Evolutionary conservation across 179 eudicot species (phyloP), one percentile per base, ranked within the genome.

Genomic region (Pouteria campechiana): DNA sequence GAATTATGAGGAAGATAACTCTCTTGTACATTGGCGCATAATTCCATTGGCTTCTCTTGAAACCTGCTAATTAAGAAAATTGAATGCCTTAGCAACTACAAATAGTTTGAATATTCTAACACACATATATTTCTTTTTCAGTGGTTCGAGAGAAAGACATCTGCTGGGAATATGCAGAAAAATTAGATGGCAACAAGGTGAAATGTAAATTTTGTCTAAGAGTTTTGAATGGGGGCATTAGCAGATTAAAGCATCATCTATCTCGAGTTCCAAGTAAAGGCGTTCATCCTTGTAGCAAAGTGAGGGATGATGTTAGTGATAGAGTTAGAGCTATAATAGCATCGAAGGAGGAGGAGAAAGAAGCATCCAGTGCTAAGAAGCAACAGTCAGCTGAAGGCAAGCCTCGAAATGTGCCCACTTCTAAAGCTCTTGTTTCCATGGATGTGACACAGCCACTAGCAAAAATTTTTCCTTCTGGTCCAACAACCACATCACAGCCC

Each of bases 121-220:
- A n/a, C n/a, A n/a, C n/a, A n/a, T n/a, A n/a, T n/a, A n/a, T n/a
- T n/a, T n/a, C n/a, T n/a, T n/a, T n/a, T n/a, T n/a, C 70, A 86
- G 95, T 90, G 98, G 98, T 90, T 60, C 83, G 96, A 20, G 98
- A 90, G 55, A 90, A 75, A 73, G 98, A 90, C 57, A 55, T 63
- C 27, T 90, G 96, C 53, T 90, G 98, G 98, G 96, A 90, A 63
- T 86, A 90, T 61, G 98, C 94, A 17, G 98, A 90, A 35, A 79
- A 73, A 60, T 63, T 90, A 50, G 98, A 90, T 40, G 98, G 98
- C 10, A 90, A 90, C 68, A 90, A 86, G 65, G 84, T 90, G 59
- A 76, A 80, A 54, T 90, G 98, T 76, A 90, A 82, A 48, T 90
- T 90, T 59, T 90, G 98, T 57, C 58, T 52, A 3, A 61, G 98